These are phyloP conservation scores for Venustampulla echinocandica DNA, from an alignment of 495 filamentous ascomycete species.

Conservation along the genomic window DNA sequence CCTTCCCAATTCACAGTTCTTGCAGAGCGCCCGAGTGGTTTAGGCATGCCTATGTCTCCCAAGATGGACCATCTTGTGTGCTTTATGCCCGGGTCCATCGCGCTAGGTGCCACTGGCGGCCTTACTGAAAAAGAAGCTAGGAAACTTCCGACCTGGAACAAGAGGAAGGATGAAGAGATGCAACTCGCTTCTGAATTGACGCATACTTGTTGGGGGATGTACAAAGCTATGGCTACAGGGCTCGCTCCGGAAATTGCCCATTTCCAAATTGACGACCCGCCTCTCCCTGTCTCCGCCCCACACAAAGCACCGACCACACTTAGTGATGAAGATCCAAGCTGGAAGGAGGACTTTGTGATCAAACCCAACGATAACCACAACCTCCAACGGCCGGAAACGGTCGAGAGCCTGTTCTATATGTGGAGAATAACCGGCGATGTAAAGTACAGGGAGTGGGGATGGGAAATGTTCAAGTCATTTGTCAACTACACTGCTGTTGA, in stretches of 20 bases:
- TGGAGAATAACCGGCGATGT: slow-evolving; percentile 93
- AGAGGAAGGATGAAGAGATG: slow-evolving; percentile 79
- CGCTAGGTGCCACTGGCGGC: slow-evolving; percentile 78
- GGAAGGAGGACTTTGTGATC: slow-evolving; percentile 70
- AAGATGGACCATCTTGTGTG: slow-evolving; percentile 99
- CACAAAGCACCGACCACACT: slow-evolving; percentile 39
- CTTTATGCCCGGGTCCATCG: slow-evolving; percentile 95
- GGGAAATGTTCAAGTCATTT: slow-evolving; percentile 96
- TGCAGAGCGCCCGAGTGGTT: slow-evolving; percentile 72
- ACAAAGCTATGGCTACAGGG: slow-evolving; percentile 75
- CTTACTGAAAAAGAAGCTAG: slow-evolving; percentile 63
- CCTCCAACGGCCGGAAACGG: slow-evolving; percentile 90
- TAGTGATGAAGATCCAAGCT: slow-evolving; percentile 42
- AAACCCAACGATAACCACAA: slow-evolving; percentile 75
- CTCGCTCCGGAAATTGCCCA: slow-evolving; percentile 89
- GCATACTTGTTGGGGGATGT: slow-evolving; percentile 98
- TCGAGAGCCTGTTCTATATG: slow-evolving; percentile 96
- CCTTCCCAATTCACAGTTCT: slow-evolving; percentile 74
- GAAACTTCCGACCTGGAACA: slow-evolving; percentile 60
- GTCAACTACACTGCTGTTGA: slow-evolving; percentile 62
- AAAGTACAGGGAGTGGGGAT: slow-evolving; percentile 92
- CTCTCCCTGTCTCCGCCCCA: slow-evolving; percentile 43
- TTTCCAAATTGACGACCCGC: slow-evolving; percentile 64
- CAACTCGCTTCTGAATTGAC: slow-evolving; percentile 77
- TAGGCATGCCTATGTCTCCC: slow-evolving; percentile 54